A percentile compares a stretch with the other conserved stretches of the same genome.
Conservation (phyloP, 1,284 basidiomycete species). For the Cryptococcus sp. region DNA sequence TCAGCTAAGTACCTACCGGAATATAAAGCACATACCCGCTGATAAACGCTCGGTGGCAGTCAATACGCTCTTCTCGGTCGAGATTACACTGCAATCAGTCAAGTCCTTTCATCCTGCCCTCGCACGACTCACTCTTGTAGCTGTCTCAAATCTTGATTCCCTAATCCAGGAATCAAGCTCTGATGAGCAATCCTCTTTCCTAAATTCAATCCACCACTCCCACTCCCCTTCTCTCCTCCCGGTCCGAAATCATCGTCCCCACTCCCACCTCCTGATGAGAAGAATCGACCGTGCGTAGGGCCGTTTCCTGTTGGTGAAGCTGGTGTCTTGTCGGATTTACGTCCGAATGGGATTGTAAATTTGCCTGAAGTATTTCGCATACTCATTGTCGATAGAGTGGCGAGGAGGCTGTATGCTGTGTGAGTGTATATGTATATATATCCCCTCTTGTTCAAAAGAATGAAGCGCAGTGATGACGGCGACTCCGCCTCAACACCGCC, state of each 20-base stretch:
- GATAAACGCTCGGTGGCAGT: slow-evolving; percentile 56
- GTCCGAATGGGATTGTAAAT: slow-evolving; percentile 34
- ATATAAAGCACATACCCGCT: slow-evolving; percentile 23
- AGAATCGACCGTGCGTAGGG: background rate
- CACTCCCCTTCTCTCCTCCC: slow-evolving; percentile 9
- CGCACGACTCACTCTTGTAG: slow-evolving; percentile 56
- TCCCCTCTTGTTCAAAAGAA: too few species aligned
- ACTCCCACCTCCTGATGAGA: slow-evolving; percentile 7
- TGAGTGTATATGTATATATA: too few species aligned
- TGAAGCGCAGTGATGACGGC: too few species aligned
- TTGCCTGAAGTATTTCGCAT: slow-evolving; percentile 38
- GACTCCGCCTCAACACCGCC: too few species aligned
- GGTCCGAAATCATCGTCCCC: slow-evolving; percentile 7
- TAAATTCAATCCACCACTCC: slow-evolving; percentile 31
- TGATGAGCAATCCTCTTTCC: slow-evolving; percentile 43
- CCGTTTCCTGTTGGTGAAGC: slow-evolving; percentile 8
- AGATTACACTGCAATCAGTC: slow-evolving; percentile 64
- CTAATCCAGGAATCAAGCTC: slow-evolving; percentile 60
- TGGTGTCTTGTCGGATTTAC: slow-evolving; percentile 17
- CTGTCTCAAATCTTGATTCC: slow-evolving; percentile 73
- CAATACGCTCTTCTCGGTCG: slow-evolving; percentile 77
- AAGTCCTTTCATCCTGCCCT: background rate
- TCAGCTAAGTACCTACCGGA: background rate
- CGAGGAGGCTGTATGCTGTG: too few species aligned
- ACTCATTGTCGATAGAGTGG: slow-evolving; percentile 19